Base-by-base conservation (phyloP, 371 early-diverging fungal genomes). In the Zychaea mexicana region DNA sequence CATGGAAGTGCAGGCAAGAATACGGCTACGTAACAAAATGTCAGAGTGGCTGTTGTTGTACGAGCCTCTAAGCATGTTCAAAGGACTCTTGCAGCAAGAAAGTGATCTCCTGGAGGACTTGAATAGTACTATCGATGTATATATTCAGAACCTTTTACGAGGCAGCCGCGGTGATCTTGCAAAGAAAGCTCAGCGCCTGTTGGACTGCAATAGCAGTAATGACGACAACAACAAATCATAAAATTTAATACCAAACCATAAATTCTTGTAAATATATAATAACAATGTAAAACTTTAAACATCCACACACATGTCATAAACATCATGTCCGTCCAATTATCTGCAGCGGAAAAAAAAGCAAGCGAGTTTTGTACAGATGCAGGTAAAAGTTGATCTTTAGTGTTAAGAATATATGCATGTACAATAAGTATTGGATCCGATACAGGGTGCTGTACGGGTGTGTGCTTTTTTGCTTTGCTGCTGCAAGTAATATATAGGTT, bases 1-100 rank as follows among this genome's bases (percentile, higher is more conserved):
- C 17, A 13, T 62, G 59, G 19, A 65, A 59, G 19, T 46, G 10
- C 24, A 22, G 17, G 60, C 52, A 31, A 70, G 38, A 61, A 61
- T 52, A 32, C 66, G 26, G 58, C 62, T 56, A 31, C 70, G 71
- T 17, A 31, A 58, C 22, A 36, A 59, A 28, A 28, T 77, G 22
- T 33, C 58, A 1, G 52, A 32, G 2, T 68, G 49, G 7, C 66
- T 68, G 5, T 33, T 73, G 12, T 66, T 69, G 4, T 77, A 73
- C 55, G 69, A 71, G 9, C 57, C 77, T 2, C 52, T 77, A 10
- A 60, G 56, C 5, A 69, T 65, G 27, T 26, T 77, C 15, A 42
- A 31, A 9, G 60, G 61, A 21, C 30, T 52, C 13, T 30, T 63
- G 42, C 31, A 31, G 22, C 39, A 56, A 24, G 46, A 46, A 28